phyloP scores from a whole-genome alignment of 2,329 filamentous ascomycete species.

The Macrophomina pseudophaseolina region DNA sequence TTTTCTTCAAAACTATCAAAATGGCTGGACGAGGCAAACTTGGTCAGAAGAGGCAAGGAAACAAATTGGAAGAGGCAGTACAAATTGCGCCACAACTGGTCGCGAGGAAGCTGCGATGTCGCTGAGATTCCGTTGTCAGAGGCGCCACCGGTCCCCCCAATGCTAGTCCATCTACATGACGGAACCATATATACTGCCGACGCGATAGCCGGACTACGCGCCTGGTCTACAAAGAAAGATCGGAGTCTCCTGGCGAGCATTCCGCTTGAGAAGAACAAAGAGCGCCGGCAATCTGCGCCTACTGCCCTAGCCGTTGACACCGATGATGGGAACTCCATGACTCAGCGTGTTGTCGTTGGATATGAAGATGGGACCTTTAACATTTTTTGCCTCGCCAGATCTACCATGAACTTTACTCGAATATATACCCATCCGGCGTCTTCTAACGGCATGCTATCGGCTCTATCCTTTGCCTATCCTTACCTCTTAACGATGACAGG shows the following conservation, averaged over 20 bases:
- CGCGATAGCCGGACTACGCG: constrained; percentile 69
- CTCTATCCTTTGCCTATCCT: constrained; percentile 73
- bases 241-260: constrained; percentile 64
- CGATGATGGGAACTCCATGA: constrained; percentile 34
- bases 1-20: constrained; percentile 63
- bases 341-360: constrained; percentile 41
- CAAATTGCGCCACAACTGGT: constrained; percentile 89
- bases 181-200: constrained; percentile 82
- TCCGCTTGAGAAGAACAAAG: constrained; percentile 30
- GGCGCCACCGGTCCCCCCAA: constrained; percentile 58
- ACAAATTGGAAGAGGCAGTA: constrained; percentile 90
- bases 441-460: constrained; percentile 68
- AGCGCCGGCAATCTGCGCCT: constrained; percentile 47
- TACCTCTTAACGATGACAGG: constrained; percentile 81
- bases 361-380: constrained; percentile 59
- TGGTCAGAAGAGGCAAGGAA: constrained; percentile 55
- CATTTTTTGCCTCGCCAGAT: constrained; percentile 66
- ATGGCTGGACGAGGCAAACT: constrained; percentile 66
- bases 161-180: constrained; percentile 78
- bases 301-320: constrained; percentile 70
- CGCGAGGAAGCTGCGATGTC: constrained; percentile 77
- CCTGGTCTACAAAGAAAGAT: constrained; percentile 71
- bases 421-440: constrained; percentile 67
- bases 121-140: constrained; percentile 73
- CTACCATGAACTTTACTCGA: constrained; percentile 50